Evolutionary conservation across 805 yeast genomes (phyloP), one percentile per base, ranked within the genome.

Genomic region (Priceomyces carsonii): DNA sequence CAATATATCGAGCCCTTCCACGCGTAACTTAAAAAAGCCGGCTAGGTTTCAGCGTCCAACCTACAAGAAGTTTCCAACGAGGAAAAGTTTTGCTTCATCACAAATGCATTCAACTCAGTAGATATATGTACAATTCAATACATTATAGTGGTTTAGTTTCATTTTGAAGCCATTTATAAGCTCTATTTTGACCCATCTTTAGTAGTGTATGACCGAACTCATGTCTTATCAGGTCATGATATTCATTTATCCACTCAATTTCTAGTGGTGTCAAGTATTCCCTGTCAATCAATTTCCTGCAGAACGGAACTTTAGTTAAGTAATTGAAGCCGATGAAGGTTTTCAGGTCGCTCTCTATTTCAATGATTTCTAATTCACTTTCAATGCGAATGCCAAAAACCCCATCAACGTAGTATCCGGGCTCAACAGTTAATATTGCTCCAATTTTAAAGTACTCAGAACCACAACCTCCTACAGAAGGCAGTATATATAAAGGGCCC

Each of bases 381-480:
- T 93, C 99, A 36, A 93, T 78, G 46, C 99, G 73, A 42, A 91
- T 76, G 8, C 99, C 99, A 57, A 76, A 89, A 42, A 82, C 79
- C n/a, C 90, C 91, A 48, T 87, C 95, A 44, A 82, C 79, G 59
- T 93, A 93, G 57, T 70, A 91, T 0, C 99, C 99, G 0, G 99
- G 99, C 59, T 93, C 99, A 61, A 90, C 90, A 33, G 95, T 82
- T 26, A 88, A 64, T 16, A 90, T 73, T 47, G 82, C 86, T 4
- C 97, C 97, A 18, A 55, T 53, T 29, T 54, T 47, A 41, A 62
- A 66, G 17, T 57, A 54, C n/a, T 55, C 53, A 9, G 69, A 68
- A 31, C 75, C 57, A 5, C 88, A 79, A 28, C 72, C 74, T 7
- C 75, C 67, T 21, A 68, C 62, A 17, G 75, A 62, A 10, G 72